These are phyloP conservation scores for Xerocomus amazonicus DNA, from an alignment of 1,284 basidiomycete genomes.

Conservation along the genomic window DNA sequence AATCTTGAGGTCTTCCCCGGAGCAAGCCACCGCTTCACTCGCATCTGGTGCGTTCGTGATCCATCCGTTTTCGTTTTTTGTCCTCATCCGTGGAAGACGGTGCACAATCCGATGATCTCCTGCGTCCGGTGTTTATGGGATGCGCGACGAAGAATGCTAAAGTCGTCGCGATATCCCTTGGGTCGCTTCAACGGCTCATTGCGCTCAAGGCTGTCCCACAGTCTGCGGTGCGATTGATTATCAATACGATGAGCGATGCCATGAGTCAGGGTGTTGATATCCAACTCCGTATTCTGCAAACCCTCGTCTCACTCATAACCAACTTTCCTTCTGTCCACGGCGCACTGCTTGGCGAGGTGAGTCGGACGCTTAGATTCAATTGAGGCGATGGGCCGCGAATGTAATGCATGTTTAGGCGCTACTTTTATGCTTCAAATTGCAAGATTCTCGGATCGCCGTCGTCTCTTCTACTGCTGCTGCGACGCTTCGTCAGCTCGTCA, in stretches of 20 bases:
- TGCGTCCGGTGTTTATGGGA: conserved; percentile 90
- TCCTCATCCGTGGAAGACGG: conserved; percentile 51
- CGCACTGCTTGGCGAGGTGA: conserved; percentile 72
- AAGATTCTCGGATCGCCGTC: conserved; percentile 92
- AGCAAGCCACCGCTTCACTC: conserved; percentile 60
- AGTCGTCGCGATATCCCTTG: conserved; percentile 88
- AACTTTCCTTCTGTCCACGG: conserved; percentile 83
- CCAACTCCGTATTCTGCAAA: conserved; percentile 89
- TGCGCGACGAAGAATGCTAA: conserved; percentile 93
- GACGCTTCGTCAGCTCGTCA: conserved; percentile 92
- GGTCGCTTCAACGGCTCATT: conserved; percentile 89
- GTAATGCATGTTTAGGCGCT: conserved; percentile 56
- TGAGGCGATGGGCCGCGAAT: neutral
- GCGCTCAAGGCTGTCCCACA: conserved; percentile 82
- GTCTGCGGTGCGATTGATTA: conserved; percentile 72
- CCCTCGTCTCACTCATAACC: conserved; percentile 83
- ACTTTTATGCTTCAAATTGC: conserved; percentile 88
- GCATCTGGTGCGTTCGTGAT: conserved; percentile 52
- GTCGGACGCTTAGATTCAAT: conserved; percentile 24
- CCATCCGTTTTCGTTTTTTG: neutral
- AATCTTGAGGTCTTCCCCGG: conserved; percentile 71
- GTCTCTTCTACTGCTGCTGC: conserved; percentile 97
- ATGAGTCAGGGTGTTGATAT: conserved; percentile 93
- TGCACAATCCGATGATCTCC: conserved; percentile 74
- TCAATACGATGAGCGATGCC: conserved; percentile 81